phyloP scores from a whole-genome alignment of 164 flowering plant species.

The Cinnamomum micranthum region DNA sequence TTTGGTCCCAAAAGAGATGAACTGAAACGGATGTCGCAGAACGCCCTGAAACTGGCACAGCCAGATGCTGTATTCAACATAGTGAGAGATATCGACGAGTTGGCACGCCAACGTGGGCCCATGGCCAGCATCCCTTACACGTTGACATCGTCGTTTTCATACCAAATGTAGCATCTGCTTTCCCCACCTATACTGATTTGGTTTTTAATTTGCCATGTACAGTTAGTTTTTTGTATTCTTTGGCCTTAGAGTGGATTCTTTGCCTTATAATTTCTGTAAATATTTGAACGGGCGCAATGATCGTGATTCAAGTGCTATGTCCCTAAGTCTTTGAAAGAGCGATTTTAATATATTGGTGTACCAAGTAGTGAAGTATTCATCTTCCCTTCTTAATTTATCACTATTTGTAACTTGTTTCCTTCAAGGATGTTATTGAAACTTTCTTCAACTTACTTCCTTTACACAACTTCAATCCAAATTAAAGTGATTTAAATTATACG shows the following conservation, averaged over 20 bases:
- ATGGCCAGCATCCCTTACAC: constrained; percentile 57
- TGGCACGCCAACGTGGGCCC: constrained; percentile 60
- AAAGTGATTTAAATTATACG: too few species aligned
- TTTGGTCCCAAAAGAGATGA: constrained; percentile 80
- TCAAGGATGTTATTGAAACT: neutral
- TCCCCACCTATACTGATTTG: neutral
- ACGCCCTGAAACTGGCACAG: constrained; percentile 81
- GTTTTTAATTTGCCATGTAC: constrained; percentile 22
- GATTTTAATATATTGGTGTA: neutral
- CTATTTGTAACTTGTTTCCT: neutral
- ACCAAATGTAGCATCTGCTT: constrained; percentile 8
- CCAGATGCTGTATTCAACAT: constrained; percentile 97
- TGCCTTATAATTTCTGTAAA: constrained; percentile 9
- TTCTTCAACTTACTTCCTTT: too few species aligned
- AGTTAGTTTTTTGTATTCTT: constrained; percentile 34
- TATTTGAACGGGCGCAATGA: neutral
- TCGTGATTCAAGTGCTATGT: neutral
- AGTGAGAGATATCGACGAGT: constrained; percentile 82
- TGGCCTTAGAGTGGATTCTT: constrained; percentile 21
- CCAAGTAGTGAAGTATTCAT: neutral
- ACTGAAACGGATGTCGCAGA: constrained; percentile 72
- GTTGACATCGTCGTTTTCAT: constrained; percentile 69
- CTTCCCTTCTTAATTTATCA: neutral
- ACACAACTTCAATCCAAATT: neutral
- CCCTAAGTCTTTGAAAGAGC: neutral